Conservation (phyloP, 331 rosid species). For the Arachis monticola region DNA sequence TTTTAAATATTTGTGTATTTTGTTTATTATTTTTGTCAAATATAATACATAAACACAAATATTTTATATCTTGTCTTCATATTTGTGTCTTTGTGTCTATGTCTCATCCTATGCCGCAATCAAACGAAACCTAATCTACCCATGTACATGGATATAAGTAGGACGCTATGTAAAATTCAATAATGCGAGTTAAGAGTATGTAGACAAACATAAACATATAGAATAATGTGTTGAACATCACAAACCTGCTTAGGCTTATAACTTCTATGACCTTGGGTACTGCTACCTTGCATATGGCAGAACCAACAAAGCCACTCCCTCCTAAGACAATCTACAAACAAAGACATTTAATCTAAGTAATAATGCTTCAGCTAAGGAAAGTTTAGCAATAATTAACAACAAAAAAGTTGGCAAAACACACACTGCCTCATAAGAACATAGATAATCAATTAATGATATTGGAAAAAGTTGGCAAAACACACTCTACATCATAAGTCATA, state of each 20-base stretch:
- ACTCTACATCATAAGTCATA: no score
- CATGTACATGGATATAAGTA: conserved; percentile 58
- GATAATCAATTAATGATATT: no score
- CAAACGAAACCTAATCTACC: conserved; percentile 50
- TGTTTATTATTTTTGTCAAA: no score
- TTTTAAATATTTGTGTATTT: no score
- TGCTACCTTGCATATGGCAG: conserved; percentile 96
- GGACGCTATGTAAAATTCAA: conserved; percentile 70
- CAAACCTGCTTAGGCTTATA: conserved; percentile 80
- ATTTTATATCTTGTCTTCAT: no score
- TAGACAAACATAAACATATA: conserved; percentile 16
- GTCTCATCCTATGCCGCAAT: no score
- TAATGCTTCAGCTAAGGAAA: conserved; percentile 19
- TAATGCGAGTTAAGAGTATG: conserved; percentile 2
- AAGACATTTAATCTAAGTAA: conserved; percentile 29
- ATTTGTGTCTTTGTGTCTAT: no score
- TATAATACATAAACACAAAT: no score
- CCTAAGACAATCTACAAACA: conserved; percentile 82
- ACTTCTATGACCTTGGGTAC: conserved; percentile 95
- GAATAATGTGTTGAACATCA: conserved; percentile 9
- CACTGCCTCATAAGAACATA: neutral
- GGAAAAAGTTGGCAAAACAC: no score
- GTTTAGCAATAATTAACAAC: conserved; percentile 13
- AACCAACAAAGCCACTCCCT: conserved; percentile 97
- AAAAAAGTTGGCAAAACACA: neutral